Conservation (phyloP, 306 rosid genomes). For the Purshia tridentata region DNA sequence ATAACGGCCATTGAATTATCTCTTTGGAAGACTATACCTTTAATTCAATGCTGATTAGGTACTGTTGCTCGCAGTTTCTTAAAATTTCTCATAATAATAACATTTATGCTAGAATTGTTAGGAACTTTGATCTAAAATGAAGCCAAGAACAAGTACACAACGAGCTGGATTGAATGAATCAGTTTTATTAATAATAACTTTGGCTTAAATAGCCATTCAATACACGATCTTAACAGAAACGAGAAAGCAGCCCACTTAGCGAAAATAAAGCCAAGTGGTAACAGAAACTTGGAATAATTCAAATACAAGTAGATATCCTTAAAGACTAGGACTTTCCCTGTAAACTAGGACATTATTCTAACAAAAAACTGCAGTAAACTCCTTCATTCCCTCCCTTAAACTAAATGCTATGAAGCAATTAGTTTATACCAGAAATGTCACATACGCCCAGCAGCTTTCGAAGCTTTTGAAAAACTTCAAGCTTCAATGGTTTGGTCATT, state of each 20-base stretch:
- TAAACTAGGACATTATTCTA: constrained; percentile 12
- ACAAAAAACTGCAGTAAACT: constrained; percentile 11
- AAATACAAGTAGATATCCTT: constrained; percentile 14
- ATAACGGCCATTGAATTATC: too few relatives aligned
- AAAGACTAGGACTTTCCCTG: constrained; percentile 12
- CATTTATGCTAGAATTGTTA: too few relatives aligned
- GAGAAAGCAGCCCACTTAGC: constrained; percentile 18
- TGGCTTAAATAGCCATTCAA: constrained; percentile 18
- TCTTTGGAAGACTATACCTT: too few relatives aligned
- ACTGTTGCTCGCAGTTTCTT: too few relatives aligned
- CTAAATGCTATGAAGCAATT: too few relatives aligned
- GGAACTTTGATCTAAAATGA: constrained; percentile 14
- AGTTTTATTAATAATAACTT: constrained; percentile 16
- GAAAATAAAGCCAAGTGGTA: background rate
- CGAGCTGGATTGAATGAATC: constrained; percentile 12
- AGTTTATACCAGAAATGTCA: too few relatives aligned
- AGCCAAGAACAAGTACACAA: constrained; percentile 8
- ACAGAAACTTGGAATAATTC: background rate
- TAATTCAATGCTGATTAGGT: too few relatives aligned
- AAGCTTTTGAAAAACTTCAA: too few relatives aligned
- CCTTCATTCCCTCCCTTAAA: too few relatives aligned
- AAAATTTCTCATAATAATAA: too few relatives aligned
- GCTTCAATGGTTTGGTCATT: too few relatives aligned
- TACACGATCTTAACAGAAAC: constrained; percentile 10
- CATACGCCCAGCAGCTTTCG: too few relatives aligned